Percentiles rank a stretch among this genome's conserved stretches.
These are phyloP conservation scores for Boletus barrowsii DNA, from an alignment of 768 basidiomycete species.

Conservation along the genomic window DNA sequence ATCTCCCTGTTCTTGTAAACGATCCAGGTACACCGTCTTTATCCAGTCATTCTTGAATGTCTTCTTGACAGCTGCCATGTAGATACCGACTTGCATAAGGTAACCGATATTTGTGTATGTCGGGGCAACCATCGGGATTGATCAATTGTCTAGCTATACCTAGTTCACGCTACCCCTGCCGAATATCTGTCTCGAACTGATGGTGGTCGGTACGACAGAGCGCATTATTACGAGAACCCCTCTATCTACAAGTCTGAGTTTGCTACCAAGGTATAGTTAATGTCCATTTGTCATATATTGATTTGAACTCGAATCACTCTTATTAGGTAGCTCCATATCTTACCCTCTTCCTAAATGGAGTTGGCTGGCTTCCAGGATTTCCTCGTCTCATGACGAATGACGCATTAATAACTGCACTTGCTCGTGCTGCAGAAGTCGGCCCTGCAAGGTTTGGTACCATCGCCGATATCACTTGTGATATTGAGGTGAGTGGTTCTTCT, in stretches of 20 bases:
- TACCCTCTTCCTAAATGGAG: conserved; percentile 81
- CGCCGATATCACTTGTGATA: conserved; percentile 88
- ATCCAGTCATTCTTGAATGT: background rate
- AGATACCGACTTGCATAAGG: conserved; percentile 62
- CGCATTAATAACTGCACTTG: conserved; percentile 52
- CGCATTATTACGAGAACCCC: conserved; percentile 74
- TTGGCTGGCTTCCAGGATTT: conserved; percentile 77
- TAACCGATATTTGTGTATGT: conserved; percentile 14
- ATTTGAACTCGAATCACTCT: background rate
- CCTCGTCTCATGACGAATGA: conserved; percentile 75
- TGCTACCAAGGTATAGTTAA: conserved; percentile 51
- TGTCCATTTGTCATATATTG: background rate
- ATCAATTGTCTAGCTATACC: conserved; percentile 53
- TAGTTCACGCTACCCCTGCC: conserved; percentile 65
- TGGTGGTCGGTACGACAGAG: conserved; percentile 55
- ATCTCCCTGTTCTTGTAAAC: conserved; percentile 55
- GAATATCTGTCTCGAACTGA: conserved; percentile 68
- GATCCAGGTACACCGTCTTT: conserved; percentile 42
- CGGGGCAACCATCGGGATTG: background rate
- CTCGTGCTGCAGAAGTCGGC: conserved; percentile 47
- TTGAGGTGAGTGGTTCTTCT: conserved; percentile 49
- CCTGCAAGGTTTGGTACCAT: conserved; percentile 64
- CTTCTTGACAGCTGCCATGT: background rate
- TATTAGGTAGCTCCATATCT: conserved; percentile 80
- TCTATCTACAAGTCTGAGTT: conserved; percentile 65